Evolutionary conservation across 2,329 filamentous ascomycete genomes (phyloP).

Genomic region (Arthrobotrys megalospora): DNA sequence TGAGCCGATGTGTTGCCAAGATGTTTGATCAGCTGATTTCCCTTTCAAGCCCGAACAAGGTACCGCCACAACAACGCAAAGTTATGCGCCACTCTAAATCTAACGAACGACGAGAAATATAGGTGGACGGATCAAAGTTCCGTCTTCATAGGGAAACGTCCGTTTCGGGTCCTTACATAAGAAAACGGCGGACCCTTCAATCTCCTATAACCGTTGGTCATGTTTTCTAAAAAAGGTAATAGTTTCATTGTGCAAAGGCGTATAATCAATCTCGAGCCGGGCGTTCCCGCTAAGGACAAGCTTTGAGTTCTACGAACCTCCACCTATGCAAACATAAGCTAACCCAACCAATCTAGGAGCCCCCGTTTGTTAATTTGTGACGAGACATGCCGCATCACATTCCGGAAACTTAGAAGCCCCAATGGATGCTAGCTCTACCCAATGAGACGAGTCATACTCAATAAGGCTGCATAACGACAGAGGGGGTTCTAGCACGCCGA

Average conservation of each 20-base stretch:
- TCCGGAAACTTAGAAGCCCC: neutral
- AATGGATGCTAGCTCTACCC: neutral
- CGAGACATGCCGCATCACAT: neutral
- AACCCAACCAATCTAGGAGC: neutral
- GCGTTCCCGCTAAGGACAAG: constrained; percentile 6
- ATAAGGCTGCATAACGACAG: constrained; percentile 13
- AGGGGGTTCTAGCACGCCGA: neutral
- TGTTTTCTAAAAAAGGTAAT: constrained; percentile 3
- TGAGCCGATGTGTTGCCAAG: constrained; percentile 3
- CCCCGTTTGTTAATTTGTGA: constrained; percentile 12
- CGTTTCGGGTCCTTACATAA: constrained; percentile 23
- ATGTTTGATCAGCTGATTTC: neutral
- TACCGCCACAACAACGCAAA: neutral
- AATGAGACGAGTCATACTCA: constrained; percentile 3
- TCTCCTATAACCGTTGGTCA: neutral
- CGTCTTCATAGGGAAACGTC: neutral
- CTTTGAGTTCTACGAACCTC: constrained; percentile 1
- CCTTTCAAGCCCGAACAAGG: constrained; percentile 4
- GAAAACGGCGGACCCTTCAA: neutral
- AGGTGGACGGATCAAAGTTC: constrained; percentile 12
- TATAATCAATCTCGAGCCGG: constrained; percentile 6
- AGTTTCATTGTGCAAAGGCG: no score
- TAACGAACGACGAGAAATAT: neutral
- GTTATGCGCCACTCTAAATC: neutral
- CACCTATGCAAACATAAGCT: constrained; percentile 3